A percentile compares a stretch with the other conserved stretches of the same genome.
Conservation (phyloP, 2,329 filamentous ascomycete genomes). For the Trichoderma asperellum region DNA sequence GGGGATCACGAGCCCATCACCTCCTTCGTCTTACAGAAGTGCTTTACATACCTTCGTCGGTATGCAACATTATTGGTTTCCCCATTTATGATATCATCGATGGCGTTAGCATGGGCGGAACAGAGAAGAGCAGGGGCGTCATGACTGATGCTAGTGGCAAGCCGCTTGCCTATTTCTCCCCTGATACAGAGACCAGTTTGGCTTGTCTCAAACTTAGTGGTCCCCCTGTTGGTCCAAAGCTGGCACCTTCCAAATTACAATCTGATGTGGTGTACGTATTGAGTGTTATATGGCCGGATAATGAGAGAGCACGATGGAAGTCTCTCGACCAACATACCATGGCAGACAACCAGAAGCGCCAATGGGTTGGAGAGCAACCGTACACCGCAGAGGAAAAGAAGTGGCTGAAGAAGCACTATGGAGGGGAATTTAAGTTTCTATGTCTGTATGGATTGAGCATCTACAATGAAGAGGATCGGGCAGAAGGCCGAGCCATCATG, state of each 20-base stretch:
- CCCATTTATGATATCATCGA: too few species aligned
- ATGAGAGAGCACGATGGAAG: not conserved
- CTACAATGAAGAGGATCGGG: not conserved
- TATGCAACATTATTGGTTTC: not conserved
- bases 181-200: not conserved
- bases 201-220: not conserved
- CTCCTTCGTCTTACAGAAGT: not conserved
- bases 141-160: not conserved
- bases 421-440: constrained; percentile 4
- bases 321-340: not conserved
- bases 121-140: not conserved
- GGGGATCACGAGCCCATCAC: not conserved
- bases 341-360: not conserved
- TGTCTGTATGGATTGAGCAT: not conserved
- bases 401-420: not conserved
- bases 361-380: not conserved
- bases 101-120: too few species aligned
- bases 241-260: not conserved
- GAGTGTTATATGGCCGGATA: not conserved
- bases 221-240: not conserved
- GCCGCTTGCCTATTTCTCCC: not conserved
- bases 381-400: not conserved
- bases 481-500: not conserved
- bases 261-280: not conserved
- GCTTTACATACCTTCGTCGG: not conserved